These are phyloP conservation scores for Camptophora hylomeconis DNA, from an alignment of 2,329 filamentous ascomycete genomes.

Conservation along the genomic window DNA sequence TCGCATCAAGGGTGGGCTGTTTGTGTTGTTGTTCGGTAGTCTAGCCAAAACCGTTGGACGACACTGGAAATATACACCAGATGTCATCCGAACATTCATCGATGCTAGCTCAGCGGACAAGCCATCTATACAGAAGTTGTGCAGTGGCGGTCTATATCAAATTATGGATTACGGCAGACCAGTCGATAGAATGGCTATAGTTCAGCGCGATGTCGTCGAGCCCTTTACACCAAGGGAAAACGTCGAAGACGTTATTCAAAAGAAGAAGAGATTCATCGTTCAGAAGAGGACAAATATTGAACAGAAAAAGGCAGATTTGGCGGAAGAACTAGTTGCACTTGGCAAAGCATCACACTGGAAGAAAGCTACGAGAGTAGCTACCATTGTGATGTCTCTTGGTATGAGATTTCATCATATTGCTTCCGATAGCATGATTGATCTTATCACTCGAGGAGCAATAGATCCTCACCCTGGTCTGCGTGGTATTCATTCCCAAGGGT, in stretches of 20 bases:
- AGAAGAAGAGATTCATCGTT: slow-evolving; percentile 60
- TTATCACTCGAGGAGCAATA: slow-evolving; percentile 71
- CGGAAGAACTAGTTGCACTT: slow-evolving; percentile 65
- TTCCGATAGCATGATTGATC: slow-evolving; percentile 65
- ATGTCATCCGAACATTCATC: slow-evolving; percentile 82
- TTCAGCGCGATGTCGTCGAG: slow-evolving; percentile 58
- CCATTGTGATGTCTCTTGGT: slow-evolving; percentile 81
- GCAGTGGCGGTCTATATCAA: slow-evolving; percentile 66
- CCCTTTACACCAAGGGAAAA: slow-evolving; percentile 58
- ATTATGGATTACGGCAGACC: slow-evolving; percentile 86
- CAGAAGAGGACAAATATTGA: slow-evolving; percentile 68
- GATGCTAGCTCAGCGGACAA: slow-evolving; percentile 83
- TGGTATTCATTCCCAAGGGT: slow-evolving; percentile 65
- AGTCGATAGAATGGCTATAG: slow-evolving; percentile 71
- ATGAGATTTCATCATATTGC: slow-evolving; percentile 85
- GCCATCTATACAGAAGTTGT: slow-evolving; percentile 82
- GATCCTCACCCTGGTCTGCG: slow-evolving; percentile 82
- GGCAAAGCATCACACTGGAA: slow-evolving; percentile 87
- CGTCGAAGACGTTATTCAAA: slow-evolving; percentile 46
- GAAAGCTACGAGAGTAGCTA: slow-evolving; percentile 75
- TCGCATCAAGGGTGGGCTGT: slow-evolving; percentile 88
- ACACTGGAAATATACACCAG: slow-evolving; percentile 90
- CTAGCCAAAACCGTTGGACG: slow-evolving; percentile 74
- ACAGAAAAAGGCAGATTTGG: slow-evolving; percentile 65
- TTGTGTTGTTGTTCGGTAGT: slow-evolving; percentile 78